Evolutionary conservation across 129 eudicot species (phyloP).

Genomic region (Chrysanthemum seticuspe): DNA sequence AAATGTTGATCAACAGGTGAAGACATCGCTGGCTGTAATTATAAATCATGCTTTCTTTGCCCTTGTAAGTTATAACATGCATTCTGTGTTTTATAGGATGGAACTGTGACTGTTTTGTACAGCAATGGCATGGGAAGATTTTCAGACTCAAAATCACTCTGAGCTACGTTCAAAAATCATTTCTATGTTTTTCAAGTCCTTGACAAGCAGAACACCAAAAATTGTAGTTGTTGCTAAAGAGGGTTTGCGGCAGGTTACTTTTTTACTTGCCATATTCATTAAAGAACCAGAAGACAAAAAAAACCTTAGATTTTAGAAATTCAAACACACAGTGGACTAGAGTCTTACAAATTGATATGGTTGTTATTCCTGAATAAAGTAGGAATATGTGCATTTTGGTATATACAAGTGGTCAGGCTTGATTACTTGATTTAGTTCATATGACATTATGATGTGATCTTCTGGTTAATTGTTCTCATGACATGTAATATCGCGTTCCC

Average conservation of each 20-base stretch:
- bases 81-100: constrained; percentile 56
- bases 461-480: background rate
- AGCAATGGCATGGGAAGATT: constrained; percentile 99
- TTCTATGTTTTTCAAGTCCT: constrained; percentile 93
- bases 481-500: constrained; percentile 51
- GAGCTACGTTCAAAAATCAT: constrained; percentile 87
- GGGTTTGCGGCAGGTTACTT: constrained; percentile 88
- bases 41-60: background rate
- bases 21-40: constrained; percentile 2
- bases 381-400: constrained; percentile 16
- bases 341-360: background rate
- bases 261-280: constrained; percentile 11
- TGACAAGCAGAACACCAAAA: constrained; percentile 89
- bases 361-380: constrained; percentile 7
- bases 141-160: constrained; percentile 84
- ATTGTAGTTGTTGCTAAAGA: constrained; percentile 94
- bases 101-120: constrained; percentile 89
- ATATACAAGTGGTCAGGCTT: constrained; percentile 12
- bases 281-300: background rate
- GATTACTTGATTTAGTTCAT: constrained; percentile 1
- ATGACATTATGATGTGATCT: background rate
- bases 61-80: constrained; percentile 14
- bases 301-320: constrained; percentile 1
- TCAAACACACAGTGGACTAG: constrained; percentile 8
- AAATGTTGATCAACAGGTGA: constrained; percentile 97